Percentiles rank a stretch among this genome's conserved stretches.
phyloP scores from a whole-genome alignment of 352 stramenopile genomes.

The Globisporangium nodosum region DNA sequence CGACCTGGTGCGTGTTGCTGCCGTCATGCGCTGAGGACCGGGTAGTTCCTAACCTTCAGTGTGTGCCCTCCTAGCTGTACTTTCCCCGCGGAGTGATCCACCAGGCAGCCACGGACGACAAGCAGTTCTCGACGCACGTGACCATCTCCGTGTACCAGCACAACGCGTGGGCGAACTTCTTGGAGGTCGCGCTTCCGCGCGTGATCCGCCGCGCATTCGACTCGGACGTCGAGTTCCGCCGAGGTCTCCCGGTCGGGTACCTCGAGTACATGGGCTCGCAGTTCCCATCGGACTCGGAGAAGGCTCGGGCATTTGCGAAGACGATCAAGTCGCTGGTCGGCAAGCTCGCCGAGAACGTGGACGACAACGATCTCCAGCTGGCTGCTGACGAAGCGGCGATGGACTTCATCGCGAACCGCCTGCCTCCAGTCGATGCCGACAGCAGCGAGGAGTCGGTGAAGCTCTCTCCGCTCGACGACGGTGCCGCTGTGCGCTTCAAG shows the following conservation, averaged over 20 bases:
- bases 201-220: conserved; percentile 79
- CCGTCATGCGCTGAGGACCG: too few relatives aligned
- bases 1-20: conserved; percentile 33
- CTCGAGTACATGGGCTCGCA: conserved; percentile 71
- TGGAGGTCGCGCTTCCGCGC: conserved; percentile 71
- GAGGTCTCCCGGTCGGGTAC: conserved; percentile 67
- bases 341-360: conserved; percentile 44
- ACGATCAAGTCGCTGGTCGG: conserved; percentile 43
- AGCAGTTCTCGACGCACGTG: conserved; percentile 82
- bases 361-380: conserved; percentile 49
- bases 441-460: conserved; percentile 9
- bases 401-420: conserved; percentile 68
- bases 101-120: conserved; percentile 68
- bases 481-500: conserved; percentile 51
- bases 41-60: neutral
- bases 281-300: conserved; percentile 27
- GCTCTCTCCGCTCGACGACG: conserved; percentile 30
- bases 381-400: conserved; percentile 71
- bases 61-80: conserved; percentile 44
- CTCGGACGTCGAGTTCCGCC: conserved; percentile 62
- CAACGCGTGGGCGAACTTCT: conserved; percentile 85
- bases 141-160: conserved; percentile 88
- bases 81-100: conserved; percentile 80
- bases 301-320: conserved; percentile 45
- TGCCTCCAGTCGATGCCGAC: conserved; percentile 35